Evolutionary conservation across 768 basidiomycete species (phyloP), one percentile per base, ranked within the genome.

Genomic region (Lactarius tabidus): DNA sequence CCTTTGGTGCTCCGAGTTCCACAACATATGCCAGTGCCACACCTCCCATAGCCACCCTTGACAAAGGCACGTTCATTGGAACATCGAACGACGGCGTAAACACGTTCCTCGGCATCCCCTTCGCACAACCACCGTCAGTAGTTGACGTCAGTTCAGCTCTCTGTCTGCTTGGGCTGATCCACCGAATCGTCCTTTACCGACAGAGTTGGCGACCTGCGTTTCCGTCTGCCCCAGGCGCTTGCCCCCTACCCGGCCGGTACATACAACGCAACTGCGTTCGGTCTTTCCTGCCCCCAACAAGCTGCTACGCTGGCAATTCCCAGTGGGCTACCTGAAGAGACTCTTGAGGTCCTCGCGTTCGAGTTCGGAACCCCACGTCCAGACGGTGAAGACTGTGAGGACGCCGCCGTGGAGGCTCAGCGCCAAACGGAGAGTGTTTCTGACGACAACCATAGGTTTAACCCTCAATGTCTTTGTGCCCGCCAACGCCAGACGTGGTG

Each of bases 61-160:
- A 74, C 36, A 65, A 59, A 5, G 76, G 73, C 1, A 71, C 70
- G 3, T 74, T 77, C 57, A 70, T 67, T 23, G 78, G 78, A 1
- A 14, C 69, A 1, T 23, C 70, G 6, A 65, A 66, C 1, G 73
- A 73, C 9, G 66, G 65, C 35, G 70, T 75, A 1, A 67, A 68
- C 14, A 65, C 68, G 33, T 81, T 77, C 62, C 71, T 80, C 0
- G 79, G 79, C 7, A 77, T 81, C 14, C 80, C 77, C 0, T 81
- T 76, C 45, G 77, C 79, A 3, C 70, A 74, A 31, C 75, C 78
- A 36, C 77, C 76, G 78, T 80, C 69, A 15, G 76, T 59, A 59
- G 53, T 28, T 41, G 36, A 12, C 35, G 60, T 53, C n/a, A 28
- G 28, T 17, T 31, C 36, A 33, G 33, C 31, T 36, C 15, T 48